These are phyloP conservation scores for Phascolomyces articulosus DNA, from an alignment of 371 early-diverging fungal genomes.

Conservation along the genomic window DNA sequence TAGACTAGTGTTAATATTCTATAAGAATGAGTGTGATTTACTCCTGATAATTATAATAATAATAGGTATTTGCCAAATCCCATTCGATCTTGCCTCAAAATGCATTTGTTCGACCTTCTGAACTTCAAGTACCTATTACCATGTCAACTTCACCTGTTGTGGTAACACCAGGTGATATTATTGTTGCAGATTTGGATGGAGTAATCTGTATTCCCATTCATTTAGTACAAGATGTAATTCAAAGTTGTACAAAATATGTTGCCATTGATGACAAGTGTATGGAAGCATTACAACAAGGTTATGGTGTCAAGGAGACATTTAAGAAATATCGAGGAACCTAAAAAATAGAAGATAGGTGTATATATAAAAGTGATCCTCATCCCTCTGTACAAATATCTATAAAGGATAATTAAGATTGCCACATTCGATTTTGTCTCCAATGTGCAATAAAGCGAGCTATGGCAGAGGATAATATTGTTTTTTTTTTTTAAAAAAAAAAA, in stretches of 20 bases:
- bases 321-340: slow-evolving; percentile 58
- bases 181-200: slow-evolving; percentile 83
- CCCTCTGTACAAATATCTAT: too few relatives aligned
- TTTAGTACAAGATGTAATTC: slow-evolving; percentile 57
- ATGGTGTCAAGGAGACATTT: slow-evolving; percentile 69
- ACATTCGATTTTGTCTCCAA: too few relatives aligned
- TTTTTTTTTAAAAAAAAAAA: too few relatives aligned
- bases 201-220: slow-evolving; percentile 70
- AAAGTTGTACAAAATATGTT: slow-evolving; percentile 53
- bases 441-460: too few relatives aligned
- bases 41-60: not conserved
- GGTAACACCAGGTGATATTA: slow-evolving; percentile 71
- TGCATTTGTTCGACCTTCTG: slow-evolving; percentile 64
- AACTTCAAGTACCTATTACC: slow-evolving; percentile 64
- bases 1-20: too few relatives aligned
- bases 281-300: slow-evolving; percentile 66
- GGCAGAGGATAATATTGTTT: too few relatives aligned
- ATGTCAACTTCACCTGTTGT: slow-evolving; percentile 58
- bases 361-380: too few relatives aligned
- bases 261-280: slow-evolving; percentile 73
- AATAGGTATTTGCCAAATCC: slow-evolving; percentile 67
- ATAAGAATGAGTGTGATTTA: too few relatives aligned
- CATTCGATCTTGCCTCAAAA: slow-evolving; percentile 74
- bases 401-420: too few relatives aligned
- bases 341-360: not conserved